phyloP scores from a whole-genome alignment of 148 eudicot species.

The Fallopia convolvulus region DNA sequence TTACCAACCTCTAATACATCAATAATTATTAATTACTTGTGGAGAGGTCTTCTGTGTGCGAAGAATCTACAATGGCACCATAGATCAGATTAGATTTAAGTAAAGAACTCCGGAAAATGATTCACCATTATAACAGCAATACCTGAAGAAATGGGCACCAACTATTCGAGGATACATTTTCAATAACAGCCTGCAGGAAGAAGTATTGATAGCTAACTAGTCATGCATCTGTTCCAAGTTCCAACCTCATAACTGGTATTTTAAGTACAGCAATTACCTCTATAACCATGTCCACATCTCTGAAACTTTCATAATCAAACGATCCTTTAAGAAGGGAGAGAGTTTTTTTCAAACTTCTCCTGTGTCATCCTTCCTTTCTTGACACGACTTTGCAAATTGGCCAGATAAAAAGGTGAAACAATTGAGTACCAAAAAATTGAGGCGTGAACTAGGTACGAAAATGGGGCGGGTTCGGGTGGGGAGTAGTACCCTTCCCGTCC shows the following conservation, averaged over 20 bases:
- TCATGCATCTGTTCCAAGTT: background rate
- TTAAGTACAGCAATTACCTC: slow-evolving; percentile 44
- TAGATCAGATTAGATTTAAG: background rate
- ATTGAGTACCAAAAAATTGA: slow-evolving; percentile 7
- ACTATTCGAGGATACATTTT: slow-evolving; percentile 68
- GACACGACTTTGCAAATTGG: slow-evolving; percentile 80
- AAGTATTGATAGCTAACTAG: slow-evolving; percentile 1
- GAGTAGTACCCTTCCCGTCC: too few relatives aligned
- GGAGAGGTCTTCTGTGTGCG: slow-evolving; percentile 85
- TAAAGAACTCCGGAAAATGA: background rate
- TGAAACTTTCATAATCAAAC: slow-evolving; percentile 72
- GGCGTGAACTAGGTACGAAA: background rate
- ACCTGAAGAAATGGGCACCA: slow-evolving; percentile 98
- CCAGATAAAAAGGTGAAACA: slow-evolving; percentile 25
- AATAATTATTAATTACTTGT: slow-evolving; percentile 70
- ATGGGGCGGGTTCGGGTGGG: too few relatives aligned
- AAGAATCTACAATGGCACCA: slow-evolving; percentile 51
- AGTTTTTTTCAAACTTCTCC: slow-evolving; percentile 67
- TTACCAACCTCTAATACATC: slow-evolving; percentile 86
- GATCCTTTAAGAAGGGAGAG: slow-evolving; percentile 69
- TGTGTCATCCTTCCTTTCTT: slow-evolving; percentile 85
- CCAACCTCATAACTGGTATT: background rate
- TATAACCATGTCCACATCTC: slow-evolving; percentile 94
- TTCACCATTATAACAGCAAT: background rate
- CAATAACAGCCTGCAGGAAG: slow-evolving; percentile 72